Base-by-base conservation (phyloP, 164 flowering plant species). In the Aristolochia fimbriata region DNA sequence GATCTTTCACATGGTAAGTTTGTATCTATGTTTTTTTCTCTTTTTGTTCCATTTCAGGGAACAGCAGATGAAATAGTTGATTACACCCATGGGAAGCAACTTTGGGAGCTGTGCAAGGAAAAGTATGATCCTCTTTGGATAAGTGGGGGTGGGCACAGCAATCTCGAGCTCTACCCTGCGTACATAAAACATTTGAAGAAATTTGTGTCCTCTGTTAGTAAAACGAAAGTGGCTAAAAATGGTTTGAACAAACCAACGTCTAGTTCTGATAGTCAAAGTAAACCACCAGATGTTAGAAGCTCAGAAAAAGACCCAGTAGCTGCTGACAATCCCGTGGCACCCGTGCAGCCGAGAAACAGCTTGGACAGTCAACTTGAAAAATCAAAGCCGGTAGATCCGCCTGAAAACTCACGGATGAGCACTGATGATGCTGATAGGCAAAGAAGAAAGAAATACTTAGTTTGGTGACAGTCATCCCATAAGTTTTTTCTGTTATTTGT, bases 31-130 rank as follows among this genome's bases (percentile, higher is more conserved):
- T 37, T 37, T 37, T 5, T 37, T 37, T 37, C 43, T 37, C 43
- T 37, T 37, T 37, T 37, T 27, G 5, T 43, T 53, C 43, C 1
- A 1, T 50, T 19, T 23, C 73, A 92, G 98, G 98, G 98, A 14
- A 89, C 96, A 21, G 70, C 86, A 15, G 98, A 92, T 79, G 93
- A 89, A 72, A 93, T 92, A 64, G 96, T 92, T 48, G 84, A 92
- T 68, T 84, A 78, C 54, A 83, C 94, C 61, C 97, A 92, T 69
- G 98, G 98, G 43, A 92, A 82, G 78, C 93, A 82, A 73, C 90
- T 89, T 41, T 80, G 81, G 77, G 93, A 87, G 62, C 91, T 87
- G 59, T 74, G 87, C 77, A 87, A 87, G 73, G 76, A 79, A 51
- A 85, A 83, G 63, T 84, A 85, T 59, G 96, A 92, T 37, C 98